Conservation (phyloP, 805 yeast genomes). For the Suhomyces prunicola region DNA sequence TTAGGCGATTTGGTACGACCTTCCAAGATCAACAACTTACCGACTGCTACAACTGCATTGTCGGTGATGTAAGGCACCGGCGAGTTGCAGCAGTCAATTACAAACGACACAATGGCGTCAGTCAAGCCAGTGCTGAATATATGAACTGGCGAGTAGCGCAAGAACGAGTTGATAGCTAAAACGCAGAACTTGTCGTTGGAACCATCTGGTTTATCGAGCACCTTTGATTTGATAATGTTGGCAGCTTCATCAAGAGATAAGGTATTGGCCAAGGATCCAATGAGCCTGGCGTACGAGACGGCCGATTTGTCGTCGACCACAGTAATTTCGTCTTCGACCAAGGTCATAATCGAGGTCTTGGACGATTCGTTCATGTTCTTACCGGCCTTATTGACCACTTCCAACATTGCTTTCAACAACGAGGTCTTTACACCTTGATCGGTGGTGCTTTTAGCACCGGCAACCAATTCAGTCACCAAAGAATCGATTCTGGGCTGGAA, state of each 20-base stretch:
- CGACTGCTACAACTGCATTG: conserved; percentile 74
- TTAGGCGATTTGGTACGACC: conserved; percentile 34
- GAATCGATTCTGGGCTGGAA: conserved; percentile 95
- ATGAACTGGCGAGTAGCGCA: conserved; percentile 70
- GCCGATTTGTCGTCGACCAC: conserved; percentile 56
- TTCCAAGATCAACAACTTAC: conserved; percentile 65
- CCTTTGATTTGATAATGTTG: conserved; percentile 56
- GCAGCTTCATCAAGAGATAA: conserved; percentile 62
- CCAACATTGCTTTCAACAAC: conserved; percentile 79
- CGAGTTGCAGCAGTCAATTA: conserved; percentile 44
- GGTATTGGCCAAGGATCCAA: conserved; percentile 73
- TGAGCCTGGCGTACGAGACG: conserved; percentile 71
- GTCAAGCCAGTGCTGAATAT: conserved; percentile 52
- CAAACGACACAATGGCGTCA: conserved; percentile 47
- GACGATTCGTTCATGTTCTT: conserved; percentile 70
- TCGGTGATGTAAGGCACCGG: conserved; percentile 58
- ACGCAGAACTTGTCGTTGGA: conserved; percentile 56
- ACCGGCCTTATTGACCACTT: conserved; percentile 80
- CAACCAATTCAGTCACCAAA: conserved; percentile 74
- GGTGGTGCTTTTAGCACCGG: conserved; percentile 66
- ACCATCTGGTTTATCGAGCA: conserved; percentile 44
- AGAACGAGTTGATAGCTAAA: conserved; percentile 72
- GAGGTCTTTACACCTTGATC: conserved; percentile 76
- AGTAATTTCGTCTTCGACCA: conserved; percentile 70
- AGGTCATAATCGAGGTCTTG: conserved; percentile 60